Evolutionary conservation across 1,284 basidiomycete genomes (phyloP), one percentile per base, ranked within the genome.

Genomic region (Hypsizygus ulmarius): DNA sequence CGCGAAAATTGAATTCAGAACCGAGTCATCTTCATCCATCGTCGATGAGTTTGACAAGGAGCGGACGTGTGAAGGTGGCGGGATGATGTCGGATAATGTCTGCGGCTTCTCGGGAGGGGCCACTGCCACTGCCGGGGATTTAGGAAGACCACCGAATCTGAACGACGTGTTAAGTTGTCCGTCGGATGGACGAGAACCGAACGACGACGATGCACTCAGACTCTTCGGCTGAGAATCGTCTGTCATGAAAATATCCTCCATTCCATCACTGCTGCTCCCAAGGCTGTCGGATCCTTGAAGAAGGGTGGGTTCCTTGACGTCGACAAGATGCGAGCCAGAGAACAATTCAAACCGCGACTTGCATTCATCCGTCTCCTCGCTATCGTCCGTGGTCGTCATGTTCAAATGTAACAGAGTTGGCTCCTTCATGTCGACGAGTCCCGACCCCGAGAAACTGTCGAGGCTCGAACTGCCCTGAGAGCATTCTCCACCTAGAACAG

Each of bases 71-170:
- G 74, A 67, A 0, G 74, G 71, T 0, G 84, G 79, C 4, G 87
- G 86, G 37, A 89, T 84, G 63, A 89, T 87, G 53, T 89, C 84
- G 0, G 84, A 81, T 11, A 88, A 67, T 1, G 83, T 86, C 46
- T 85, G 59, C 0, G 70, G 69, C 52, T 67, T 64, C 39, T 62
- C 54, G 15, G 43, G 38, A 36, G 41, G 59, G 4, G 56, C 46
- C 9, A 48, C 34, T 15, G 28, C 49, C 0, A 53, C 52, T 8
- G 42, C 19, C 5, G 62, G 52, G 29, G 63, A 54, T 9, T 69
- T 66, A 2, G 73, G 71, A 36, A 70, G 67, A 21, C 84, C 84
- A 25, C 87, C 86, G 53, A 90, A 90, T 59, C 74, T 84, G 75
- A 90, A 89, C 30, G 79, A 73, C 10, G 67, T 74, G 55, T 88